Evolutionary conservation across 768 basidiomycete species (phyloP), one percentile per base, ranked within the genome.

Genomic region (Russula sp.): DNA sequence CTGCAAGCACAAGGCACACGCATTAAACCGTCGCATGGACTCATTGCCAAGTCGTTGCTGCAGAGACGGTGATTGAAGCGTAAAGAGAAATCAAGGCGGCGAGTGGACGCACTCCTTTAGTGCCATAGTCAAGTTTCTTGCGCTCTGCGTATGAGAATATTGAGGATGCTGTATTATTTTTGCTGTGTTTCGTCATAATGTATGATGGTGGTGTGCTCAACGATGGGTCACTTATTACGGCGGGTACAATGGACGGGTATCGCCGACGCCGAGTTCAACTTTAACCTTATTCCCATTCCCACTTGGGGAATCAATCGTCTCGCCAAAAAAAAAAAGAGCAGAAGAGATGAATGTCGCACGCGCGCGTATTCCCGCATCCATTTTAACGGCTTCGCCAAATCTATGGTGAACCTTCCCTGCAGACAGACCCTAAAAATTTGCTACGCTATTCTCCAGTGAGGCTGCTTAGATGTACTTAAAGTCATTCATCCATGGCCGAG

Each of bases 91-190:
- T 39, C 7, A 41, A 20, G 14, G 10, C 16, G 16, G 32, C 7
- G 5, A 35, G 20, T 46, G 25, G 13, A 74, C 81, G 60, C 70
- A 88, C 87, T 60, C 80, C 80, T 74, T 85, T 90, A 2, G 89
- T 90, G 8, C 92, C 92, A 76, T 93, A 93, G 68, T 87, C 84
- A 20, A 90, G 78, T 71, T 84, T 90, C 71, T 89, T 88, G 74
- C 90, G 87, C 71, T 94, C 92, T 7, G 90, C 91, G 68, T 93
- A 92, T 35, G 89, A 91, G 74, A 93, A 93, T 57, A 91, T 88
- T 0, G 89, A 91, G 8, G 89, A 91, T 5, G 90, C 90, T 5
- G 90, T 92, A 68, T 91, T 91, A 71, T 92, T 93, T 74, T 90
- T 92, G 79, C 86, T 88, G 70, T 93, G 90, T 74, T 91, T 92